A percentile compares a stretch with the other conserved stretches of the same genome.
Conservation (phyloP, 306 rosid genomes). For the Calophaca sinica region DNA sequence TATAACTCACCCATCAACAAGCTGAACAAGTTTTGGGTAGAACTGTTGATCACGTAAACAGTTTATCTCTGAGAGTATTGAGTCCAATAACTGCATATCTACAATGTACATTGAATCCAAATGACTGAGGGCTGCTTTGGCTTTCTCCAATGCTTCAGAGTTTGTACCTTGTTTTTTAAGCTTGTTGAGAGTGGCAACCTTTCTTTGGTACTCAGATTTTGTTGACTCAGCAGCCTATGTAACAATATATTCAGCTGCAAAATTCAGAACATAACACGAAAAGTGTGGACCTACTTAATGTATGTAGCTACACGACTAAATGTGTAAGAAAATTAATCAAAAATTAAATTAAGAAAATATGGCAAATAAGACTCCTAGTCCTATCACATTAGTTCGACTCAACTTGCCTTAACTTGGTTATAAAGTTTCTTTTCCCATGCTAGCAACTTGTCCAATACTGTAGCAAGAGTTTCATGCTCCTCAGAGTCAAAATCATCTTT, state of each 20-base stretch:
- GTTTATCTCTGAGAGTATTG: conserved; percentile 86
- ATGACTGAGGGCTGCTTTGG: conserved; percentile 83
- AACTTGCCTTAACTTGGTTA: conserved; percentile 82
- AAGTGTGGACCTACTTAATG: conserved; percentile 8
- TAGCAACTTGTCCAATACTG: conserved; percentile 85
- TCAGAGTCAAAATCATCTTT: conserved; percentile 80
- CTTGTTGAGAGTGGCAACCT: conserved; percentile 70
- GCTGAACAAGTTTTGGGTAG: conserved; percentile 83
- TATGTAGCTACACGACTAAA: background rate
- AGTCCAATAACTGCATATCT: conserved; percentile 95
- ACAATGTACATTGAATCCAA: conserved; percentile 92
- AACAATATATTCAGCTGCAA: conserved; percentile 45
- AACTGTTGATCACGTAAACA: conserved; percentile 80
- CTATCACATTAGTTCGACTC: background rate
- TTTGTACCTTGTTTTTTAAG: conserved; percentile 71
- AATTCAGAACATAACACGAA: conserved; percentile 26
- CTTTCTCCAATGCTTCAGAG: conserved; percentile 81
- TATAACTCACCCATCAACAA: conserved; percentile 76
- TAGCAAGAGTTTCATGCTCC: conserved; percentile 87
- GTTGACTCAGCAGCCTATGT: conserved; percentile 94
- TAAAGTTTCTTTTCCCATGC: conserved; percentile 97
- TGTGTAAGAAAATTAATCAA: background rate
- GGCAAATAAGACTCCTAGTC: conserved; percentile 36
- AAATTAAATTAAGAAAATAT: too few relatives aligned
- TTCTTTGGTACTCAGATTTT: conserved; percentile 86